Percentiles rank a stretch among this genome's conserved stretches.
phyloP scores from a whole-genome alignment of 163 green algal species.

The Volvox carteri region DNA sequence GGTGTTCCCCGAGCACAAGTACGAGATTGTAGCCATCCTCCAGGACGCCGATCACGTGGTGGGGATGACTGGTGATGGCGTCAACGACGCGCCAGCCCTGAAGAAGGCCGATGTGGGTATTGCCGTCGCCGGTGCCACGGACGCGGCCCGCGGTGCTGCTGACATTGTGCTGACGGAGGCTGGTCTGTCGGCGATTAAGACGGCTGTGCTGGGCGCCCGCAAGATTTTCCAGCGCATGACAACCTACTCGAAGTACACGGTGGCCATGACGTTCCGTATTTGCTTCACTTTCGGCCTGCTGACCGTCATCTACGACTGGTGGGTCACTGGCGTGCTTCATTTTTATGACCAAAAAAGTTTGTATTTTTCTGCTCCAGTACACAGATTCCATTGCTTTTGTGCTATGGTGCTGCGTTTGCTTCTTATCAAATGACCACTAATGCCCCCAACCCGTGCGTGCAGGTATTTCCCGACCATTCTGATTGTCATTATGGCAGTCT shows the following conservation, averaged over 20 bases:
- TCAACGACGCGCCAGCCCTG: slow-evolving; percentile 96
- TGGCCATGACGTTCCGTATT: slow-evolving; percentile 93
- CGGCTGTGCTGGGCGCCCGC: slow-evolving; percentile 90
- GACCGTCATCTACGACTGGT: slow-evolving; percentile 90
- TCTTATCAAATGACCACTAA: no score
- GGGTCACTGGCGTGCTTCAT: no score
- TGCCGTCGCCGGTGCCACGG: slow-evolving; percentile 90
- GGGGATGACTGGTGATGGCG: slow-evolving; percentile 96
- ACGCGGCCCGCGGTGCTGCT: slow-evolving; percentile 92
- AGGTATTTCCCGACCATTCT: slow-evolving; percentile 91
- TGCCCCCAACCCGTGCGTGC: no score
- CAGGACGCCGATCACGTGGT: slow-evolving; percentile 75
- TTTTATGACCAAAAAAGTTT: no score
- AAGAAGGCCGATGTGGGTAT: slow-evolving; percentile 95
- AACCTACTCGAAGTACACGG: slow-evolving; percentile 89
- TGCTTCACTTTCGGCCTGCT: slow-evolving; percentile 93
- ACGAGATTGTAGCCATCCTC: slow-evolving; percentile 89
- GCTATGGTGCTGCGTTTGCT: no score
- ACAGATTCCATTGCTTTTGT: no score
- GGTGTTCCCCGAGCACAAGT: slow-evolving; percentile 98
- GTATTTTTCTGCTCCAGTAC: no score
- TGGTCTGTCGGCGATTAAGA: slow-evolving; percentile 90
- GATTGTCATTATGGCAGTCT: slow-evolving; percentile 90
- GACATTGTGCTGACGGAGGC: slow-evolving; percentile 95
- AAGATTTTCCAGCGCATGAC: slow-evolving; percentile 98